These are phyloP conservation scores for Alternaria incomplexa DNA, from an alignment of 2,329 filamentous ascomycete genomes.

Conservation along the genomic window DNA sequence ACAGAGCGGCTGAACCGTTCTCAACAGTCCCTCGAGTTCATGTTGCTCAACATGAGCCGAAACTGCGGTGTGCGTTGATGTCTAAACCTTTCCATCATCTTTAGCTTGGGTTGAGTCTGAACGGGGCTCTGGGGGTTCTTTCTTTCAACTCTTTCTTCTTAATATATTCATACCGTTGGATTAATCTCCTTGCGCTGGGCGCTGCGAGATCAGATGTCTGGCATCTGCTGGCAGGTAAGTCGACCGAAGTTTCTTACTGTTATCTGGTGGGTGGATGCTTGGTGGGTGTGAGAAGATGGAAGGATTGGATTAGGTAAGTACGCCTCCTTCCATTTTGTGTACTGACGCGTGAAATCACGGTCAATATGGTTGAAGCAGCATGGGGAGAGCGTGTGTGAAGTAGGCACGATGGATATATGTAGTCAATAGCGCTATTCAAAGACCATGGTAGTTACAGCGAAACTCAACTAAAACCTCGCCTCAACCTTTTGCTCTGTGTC, in stretches of 20 bases:
- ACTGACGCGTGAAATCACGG: neutral
- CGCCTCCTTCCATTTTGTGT: neutral
- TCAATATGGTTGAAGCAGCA: neutral
- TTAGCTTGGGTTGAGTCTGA: neutral
- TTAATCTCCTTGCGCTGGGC: neutral
- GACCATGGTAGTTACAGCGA: neutral
- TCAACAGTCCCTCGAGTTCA: neutral
- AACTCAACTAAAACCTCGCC: conserved; percentile 63
- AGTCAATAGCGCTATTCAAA: neutral
- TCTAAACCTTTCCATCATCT: neutral
- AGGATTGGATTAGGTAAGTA: neutral
- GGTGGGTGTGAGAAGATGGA: neutral
- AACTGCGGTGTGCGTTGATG: neutral
- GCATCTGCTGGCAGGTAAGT: neutral
- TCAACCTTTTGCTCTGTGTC: conserved; percentile 78
- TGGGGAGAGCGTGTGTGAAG: neutral
- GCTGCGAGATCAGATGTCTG: neutral
- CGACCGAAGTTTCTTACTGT: neutral
- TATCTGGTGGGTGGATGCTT: neutral
- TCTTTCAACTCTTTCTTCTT: neutral
- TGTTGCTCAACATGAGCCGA: neutral
- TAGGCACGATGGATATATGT: neutral
- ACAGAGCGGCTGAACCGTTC: neutral
- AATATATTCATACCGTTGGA: neutral
- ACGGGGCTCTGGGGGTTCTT: neutral